These are phyloP conservation scores for Russula dissimulans DNA, from an alignment of 768 basidiomycete genomes.

Conservation along the genomic window DNA sequence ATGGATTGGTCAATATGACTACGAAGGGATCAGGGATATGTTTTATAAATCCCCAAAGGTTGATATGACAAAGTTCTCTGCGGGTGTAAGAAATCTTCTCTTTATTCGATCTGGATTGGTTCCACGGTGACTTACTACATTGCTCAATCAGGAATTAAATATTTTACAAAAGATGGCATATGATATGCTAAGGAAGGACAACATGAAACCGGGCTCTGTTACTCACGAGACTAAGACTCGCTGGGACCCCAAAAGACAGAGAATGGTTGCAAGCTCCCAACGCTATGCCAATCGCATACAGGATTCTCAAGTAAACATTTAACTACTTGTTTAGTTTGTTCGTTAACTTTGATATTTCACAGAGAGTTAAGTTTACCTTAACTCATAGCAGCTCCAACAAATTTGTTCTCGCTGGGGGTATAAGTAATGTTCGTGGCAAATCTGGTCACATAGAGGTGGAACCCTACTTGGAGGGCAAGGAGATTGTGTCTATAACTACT, in stretches of 20 bases:
- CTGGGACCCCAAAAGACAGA: constrained; percentile 3
- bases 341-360: neutral
- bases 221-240: constrained; percentile 7
- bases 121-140: neutral
- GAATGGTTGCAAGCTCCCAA: constrained; percentile 13
- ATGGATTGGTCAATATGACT: constrained; percentile 34
- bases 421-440: constrained; percentile 16
- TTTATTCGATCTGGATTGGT: neutral
- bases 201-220: constrained; percentile 1
- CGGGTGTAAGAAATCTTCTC: constrained; percentile 25
- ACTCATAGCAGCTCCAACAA: constrained; percentile 21
- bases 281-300: constrained; percentile 7
- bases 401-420: constrained; percentile 22
- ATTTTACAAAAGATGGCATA: constrained; percentile 9
- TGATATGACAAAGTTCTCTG: constrained; percentile 33
- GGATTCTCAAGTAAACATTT: neutral
- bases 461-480: constrained; percentile 27
- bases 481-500: constrained; percentile 33
- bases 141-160: neutral
- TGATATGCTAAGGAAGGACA: constrained; percentile 7
- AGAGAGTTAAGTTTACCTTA: constrained; percentile 21
- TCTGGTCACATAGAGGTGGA: constrained; percentile 22
- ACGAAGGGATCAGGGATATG: constrained; percentile 27
- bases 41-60: constrained; percentile 38
- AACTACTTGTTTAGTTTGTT: too few species aligned